These are phyloP conservation scores for Friedmanniomyces endolithicus DNA, from an alignment of 495 filamentous ascomycete genomes.

Conservation along the genomic window DNA sequence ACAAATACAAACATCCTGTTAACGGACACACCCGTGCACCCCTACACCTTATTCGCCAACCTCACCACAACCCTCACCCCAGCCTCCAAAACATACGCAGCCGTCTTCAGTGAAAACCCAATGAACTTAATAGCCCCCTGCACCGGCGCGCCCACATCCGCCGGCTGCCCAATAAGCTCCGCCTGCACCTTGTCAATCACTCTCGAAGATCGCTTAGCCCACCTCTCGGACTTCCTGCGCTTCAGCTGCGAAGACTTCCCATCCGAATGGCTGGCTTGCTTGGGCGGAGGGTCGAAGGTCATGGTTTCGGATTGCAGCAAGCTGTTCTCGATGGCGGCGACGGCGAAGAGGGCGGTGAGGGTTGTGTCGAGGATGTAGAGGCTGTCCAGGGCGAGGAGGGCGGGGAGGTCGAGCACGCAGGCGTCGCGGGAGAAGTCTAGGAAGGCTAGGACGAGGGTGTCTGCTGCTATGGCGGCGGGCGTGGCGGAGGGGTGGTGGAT, in stretches of 20 bases:
- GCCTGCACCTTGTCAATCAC: background rate
- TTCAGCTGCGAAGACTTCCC: background rate
- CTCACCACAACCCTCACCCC: conserved; percentile 7
- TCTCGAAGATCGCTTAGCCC: conserved; percentile 2
- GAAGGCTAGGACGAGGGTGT: conserved; percentile 15
- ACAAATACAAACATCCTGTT: too few species aligned
- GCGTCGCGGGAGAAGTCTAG: conserved; percentile 17
- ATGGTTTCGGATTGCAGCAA: conserved; percentile 1
- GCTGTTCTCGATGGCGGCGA: conserved; percentile 19
- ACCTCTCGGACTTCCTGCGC: background rate
- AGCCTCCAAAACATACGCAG: conserved; percentile 8
- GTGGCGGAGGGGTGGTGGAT: conserved; percentile 19
- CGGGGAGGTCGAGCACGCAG: conserved; percentile 15
- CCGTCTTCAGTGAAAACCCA: conserved; percentile 13
- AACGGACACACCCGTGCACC: background rate
- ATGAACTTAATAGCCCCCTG: conserved; percentile 9
- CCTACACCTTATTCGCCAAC: background rate
- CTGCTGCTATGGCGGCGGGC: conserved; percentile 15
- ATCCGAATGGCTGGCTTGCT: background rate
- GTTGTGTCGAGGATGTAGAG: conserved; percentile 17
- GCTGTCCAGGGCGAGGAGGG: conserved; percentile 11
- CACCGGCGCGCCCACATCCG: conserved; percentile 8
- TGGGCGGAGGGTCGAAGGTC: conserved; percentile 16
- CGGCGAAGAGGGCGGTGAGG: conserved; percentile 13
- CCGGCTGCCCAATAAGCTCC: conserved; percentile 6